Base-by-base conservation (phyloP, 306 rosid species). In the Begonia fuchsioides region DNA sequence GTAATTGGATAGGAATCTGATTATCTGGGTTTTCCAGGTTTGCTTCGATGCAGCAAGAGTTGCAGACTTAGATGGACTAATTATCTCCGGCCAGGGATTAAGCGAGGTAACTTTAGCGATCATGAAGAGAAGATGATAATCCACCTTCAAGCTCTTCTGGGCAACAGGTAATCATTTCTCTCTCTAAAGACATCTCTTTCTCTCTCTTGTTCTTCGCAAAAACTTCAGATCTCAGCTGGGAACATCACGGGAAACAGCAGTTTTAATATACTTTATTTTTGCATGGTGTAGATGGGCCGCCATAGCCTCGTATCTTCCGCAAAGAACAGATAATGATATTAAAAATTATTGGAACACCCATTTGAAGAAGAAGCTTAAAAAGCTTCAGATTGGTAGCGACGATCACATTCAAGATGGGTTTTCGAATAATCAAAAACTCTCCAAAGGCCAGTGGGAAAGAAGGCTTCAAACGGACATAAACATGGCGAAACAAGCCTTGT, bases 361-460 rank as follows among this genome's bases (percentile, higher is more conserved):
- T 68, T 51, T 79, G 57, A 79, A 76, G 63, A 79, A 69, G 65
- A 79, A 72, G 67, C 55, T 72, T 13, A 72, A 43, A 6, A 65
- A 57, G 59, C 39, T 54, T 13, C 58, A 66, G 16, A 14, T 58
- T 44, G 68, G 65, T 12, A 35, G 1, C 6, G 71, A 60, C 3
- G 45, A n/a, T 41, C 45, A 41, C 12, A 41, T 10, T n/a, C 13
- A 41, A 11, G 75, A 53, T 43, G 40, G 20, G 3, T 54, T 38
- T 6, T 60, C 74, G 11, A 2, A 35, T 32, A 49, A 80, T 32
- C 67, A 60, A 1, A 41, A 57, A 54, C 32, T 63, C 44, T 53
- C 77, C 8, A 88, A 78, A 52, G 97, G 97, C 17, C 93, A 88
- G 58, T 88, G 97, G 97, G 97, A 84, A 69, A 81, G 93, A 69